Evolutionary conservation across 2,329 filamentous ascomycete species (phyloP).

Genomic region (Lasiodiplodia sp.): DNA sequence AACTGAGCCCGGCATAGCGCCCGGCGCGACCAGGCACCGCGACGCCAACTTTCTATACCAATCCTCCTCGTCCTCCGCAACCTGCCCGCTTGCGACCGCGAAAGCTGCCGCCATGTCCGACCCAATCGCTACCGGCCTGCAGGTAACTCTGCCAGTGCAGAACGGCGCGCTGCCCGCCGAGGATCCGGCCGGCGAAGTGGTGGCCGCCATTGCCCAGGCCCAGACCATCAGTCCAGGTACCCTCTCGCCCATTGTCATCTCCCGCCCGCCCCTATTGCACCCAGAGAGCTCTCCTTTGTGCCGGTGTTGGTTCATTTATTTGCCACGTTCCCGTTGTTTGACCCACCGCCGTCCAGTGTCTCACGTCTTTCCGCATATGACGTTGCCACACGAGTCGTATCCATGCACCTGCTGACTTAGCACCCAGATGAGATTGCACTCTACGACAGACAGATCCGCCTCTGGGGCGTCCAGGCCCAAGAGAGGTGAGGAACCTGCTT

Average conservation of each 20-base stretch:
- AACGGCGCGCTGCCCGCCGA: slow-evolving; percentile 35
- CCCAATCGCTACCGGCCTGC: neutral
- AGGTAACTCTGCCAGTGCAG: neutral
- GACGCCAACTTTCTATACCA: slow-evolving; percentile 5
- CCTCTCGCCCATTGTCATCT: neutral
- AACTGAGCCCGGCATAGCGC: slow-evolving; percentile 9
- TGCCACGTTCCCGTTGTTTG: neutral
- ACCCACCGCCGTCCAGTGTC: neutral
- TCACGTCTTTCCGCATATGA: neutral
- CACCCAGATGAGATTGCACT: slow-evolving; percentile 89
- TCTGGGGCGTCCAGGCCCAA: slow-evolving; percentile 96
- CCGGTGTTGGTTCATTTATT: neutral
- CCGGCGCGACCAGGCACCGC: slow-evolving; percentile 17
- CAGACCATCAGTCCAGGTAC: slow-evolving; percentile 52
- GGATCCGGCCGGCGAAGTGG: slow-evolving; percentile 46
- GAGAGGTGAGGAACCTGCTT: slow-evolving; percentile 62
- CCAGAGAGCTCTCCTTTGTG: neutral
- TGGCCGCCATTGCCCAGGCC: slow-evolving; percentile 47
- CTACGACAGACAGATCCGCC: slow-evolving; percentile 94
- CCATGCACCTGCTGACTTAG: neutral
- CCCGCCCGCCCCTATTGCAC: neutral
- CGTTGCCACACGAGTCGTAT: slow-evolving; percentile 6
- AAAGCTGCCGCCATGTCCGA: neutral
- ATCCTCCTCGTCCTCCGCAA: neutral
- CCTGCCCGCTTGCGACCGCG: neutral